phyloP scores from a whole-genome alignment of 768 basidiomycete genomes.

The Termitomyces titanicus region DNA sequence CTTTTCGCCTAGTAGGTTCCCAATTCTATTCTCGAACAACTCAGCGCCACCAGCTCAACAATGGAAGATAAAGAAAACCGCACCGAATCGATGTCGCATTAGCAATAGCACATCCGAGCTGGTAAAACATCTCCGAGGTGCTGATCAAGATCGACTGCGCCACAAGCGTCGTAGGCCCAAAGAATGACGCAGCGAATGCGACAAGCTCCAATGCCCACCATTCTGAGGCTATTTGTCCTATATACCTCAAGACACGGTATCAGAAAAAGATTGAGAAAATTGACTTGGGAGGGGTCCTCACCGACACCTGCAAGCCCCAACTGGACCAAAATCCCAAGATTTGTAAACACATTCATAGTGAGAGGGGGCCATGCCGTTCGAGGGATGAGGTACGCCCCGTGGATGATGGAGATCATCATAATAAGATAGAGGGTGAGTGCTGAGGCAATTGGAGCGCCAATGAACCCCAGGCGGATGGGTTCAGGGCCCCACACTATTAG shows the following conservation, averaged over 20 bases:
- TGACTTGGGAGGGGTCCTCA: conserved; percentile 15
- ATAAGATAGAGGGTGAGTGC: conserved; percentile 83
- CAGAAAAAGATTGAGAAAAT: too few species aligned
- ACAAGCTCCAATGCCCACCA: conserved; percentile 98
- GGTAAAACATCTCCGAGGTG: background rate
- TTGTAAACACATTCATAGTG: conserved; percentile 55
- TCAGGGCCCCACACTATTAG: conserved; percentile 73
- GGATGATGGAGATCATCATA: conserved; percentile 50
- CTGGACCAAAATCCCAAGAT: conserved; percentile 60
- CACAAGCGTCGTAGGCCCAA: background rate
- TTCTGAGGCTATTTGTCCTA: conserved; percentile 76
- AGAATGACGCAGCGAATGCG: conserved; percentile 50
- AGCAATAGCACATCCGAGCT: background rate
- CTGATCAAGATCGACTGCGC: background rate
- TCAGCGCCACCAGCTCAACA: background rate
- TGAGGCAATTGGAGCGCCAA: conserved; percentile 88
- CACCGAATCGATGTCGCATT: conserved; percentile 1
- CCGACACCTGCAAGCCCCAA: conserved; percentile 81
- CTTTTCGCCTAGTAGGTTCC: conserved; percentile 5
- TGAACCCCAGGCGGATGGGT: conserved; percentile 76
- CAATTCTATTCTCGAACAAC: background rate
- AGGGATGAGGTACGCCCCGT: conserved; percentile 58
- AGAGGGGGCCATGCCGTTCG: conserved; percentile 80
- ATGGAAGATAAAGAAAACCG: background rate
- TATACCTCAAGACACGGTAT: too few species aligned